phyloP scores from a whole-genome alignment of 371 early-diverging fungal species.

The Rhizomucor pusillus region DNA sequence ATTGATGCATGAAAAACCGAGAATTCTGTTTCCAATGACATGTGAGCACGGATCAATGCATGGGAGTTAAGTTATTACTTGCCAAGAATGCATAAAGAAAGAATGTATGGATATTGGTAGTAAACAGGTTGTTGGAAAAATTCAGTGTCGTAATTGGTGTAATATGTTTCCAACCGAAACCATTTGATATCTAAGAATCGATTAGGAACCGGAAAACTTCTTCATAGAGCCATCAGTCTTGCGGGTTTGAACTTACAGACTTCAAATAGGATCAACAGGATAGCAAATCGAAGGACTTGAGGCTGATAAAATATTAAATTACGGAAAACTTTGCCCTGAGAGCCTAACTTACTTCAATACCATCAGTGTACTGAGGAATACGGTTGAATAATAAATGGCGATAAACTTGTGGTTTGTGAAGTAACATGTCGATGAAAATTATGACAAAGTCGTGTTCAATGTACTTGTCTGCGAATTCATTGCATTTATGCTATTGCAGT shows the following conservation, averaged over 20 bases:
- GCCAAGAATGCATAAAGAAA: conserved; percentile 73
- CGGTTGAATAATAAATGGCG: conserved; percentile 88
- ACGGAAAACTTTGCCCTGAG: conserved; percentile 1
- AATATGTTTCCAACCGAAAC: conserved; percentile 80
- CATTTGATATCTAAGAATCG: conserved; percentile 77
- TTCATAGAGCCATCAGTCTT: background rate
- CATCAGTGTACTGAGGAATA: conserved; percentile 48
- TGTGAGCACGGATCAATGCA: background rate
- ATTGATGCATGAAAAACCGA: conserved; percentile 32
- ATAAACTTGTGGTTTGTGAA: conserved; percentile 90
- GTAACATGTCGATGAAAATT: conserved; percentile 91
- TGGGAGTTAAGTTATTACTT: conserved; percentile 9
- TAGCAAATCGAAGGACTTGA: conserved; percentile 73
- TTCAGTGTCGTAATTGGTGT: conserved; percentile 43
- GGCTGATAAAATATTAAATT: conserved; percentile 40
- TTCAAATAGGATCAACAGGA: conserved; percentile 85
- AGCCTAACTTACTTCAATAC: conserved; percentile 47
- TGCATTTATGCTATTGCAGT: conserved; percentile 61
- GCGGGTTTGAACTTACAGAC: conserved; percentile 55
- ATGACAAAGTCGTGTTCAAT: conserved; percentile 89
- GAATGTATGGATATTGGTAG: conserved; percentile 79
- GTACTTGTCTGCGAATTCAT: conserved; percentile 90
- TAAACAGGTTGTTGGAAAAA: conserved; percentile 64
- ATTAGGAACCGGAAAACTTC: no score
- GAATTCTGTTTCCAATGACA: conserved; percentile 31